A percentile compares a stretch with the other conserved stretches of the same genome.
These are phyloP conservation scores for Colletotrichum sp. DNA, from an alignment of 2,329 filamentous ascomycete species.

Conservation along the genomic window DNA sequence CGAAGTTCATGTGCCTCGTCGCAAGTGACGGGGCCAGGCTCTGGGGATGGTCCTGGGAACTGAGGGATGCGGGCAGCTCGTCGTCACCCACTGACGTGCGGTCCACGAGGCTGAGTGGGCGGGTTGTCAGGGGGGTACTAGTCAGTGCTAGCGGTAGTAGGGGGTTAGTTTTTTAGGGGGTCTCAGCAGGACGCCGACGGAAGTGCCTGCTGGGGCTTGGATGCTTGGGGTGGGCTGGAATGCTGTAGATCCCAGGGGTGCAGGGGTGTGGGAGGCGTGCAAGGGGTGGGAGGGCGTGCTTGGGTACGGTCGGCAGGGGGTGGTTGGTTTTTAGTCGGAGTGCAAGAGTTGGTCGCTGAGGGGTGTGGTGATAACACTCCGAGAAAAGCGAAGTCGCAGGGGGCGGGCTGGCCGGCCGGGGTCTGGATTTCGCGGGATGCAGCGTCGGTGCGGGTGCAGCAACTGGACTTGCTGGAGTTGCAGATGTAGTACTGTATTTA, in stretches of 20 bases:
- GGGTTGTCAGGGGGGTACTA: slow-evolving; percentile 15
- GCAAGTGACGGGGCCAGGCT: slow-evolving; percentile 6
- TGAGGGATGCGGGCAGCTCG: slow-evolving; percentile 24
- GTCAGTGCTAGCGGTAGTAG: slow-evolving; percentile 13
- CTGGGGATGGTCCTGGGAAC: slow-evolving; percentile 11
- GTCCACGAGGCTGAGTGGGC: slow-evolving; percentile 46
- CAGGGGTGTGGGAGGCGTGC: slow-evolving; percentile 8
- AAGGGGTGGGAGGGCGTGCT: slow-evolving; percentile 3
- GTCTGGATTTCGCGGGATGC: slow-evolving; percentile 19
- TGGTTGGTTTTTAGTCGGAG: slow-evolving; percentile 1
- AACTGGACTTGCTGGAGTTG: background rate
- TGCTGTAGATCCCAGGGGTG: slow-evolving; percentile 21
- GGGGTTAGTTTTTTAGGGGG: slow-evolving; percentile 19
- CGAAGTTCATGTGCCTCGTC: slow-evolving; percentile 29
- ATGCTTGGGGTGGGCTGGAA: slow-evolving; percentile 22
- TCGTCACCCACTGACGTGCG: slow-evolving; percentile 47
- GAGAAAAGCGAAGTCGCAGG: slow-evolving; percentile 4
- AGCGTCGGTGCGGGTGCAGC: slow-evolving; percentile 9
- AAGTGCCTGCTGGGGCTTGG: slow-evolving; percentile 21
- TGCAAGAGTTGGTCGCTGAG: background rate
- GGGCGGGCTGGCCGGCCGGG: slow-evolving; percentile 17
- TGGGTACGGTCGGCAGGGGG: background rate
- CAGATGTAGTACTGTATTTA: background rate
- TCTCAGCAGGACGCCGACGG: slow-evolving; percentile 20
- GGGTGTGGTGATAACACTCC: background rate